Conservation (phyloP, 495 filamentous ascomycete genomes). For the Polyplosphaeria fusca region DNA sequence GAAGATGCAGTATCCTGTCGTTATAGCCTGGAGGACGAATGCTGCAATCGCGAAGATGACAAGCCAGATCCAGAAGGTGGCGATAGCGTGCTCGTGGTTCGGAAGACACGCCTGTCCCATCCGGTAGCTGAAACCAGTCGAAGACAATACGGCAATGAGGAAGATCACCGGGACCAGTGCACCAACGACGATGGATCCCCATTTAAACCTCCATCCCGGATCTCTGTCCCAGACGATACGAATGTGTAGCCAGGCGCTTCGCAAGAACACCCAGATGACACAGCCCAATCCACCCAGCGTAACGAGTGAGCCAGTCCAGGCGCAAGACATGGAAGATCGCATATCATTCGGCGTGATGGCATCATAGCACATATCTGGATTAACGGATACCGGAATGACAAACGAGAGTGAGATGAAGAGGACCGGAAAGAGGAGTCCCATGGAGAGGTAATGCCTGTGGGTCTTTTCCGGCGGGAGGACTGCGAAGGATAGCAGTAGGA, state of each 20-base stretch:
- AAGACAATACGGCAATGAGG: conserved; percentile 28
- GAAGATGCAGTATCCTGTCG: conserved; percentile 38
- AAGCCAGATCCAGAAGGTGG: conserved; percentile 41
- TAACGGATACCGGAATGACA: conserved; percentile 36
- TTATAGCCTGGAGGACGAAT: conserved; percentile 35
- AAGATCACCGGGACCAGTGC: conserved; percentile 34
- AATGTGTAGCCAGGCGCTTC: conserved; percentile 42
- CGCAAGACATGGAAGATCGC: conserved; percentile 36
- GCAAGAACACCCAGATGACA: conserved; percentile 41
- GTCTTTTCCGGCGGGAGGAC: conserved; percentile 36
- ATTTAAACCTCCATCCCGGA: conserved; percentile 35
- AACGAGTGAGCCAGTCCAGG: conserved; percentile 40
- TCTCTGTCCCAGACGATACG: conserved; percentile 42
- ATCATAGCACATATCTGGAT: conserved; percentile 38
- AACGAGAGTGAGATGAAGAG: conserved; percentile 38
- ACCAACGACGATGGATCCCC: conserved; percentile 32
- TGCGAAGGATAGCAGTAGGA: conserved; percentile 41
- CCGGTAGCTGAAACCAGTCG: conserved; percentile 40
- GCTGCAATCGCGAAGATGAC: conserved; percentile 35
- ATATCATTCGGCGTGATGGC: conserved; percentile 43
- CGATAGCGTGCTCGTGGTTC: conserved; percentile 37
- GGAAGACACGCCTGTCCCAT: conserved; percentile 39
- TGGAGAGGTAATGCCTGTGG: conserved; percentile 39
- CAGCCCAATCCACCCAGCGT: conserved; percentile 35
- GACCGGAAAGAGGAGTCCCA: conserved; percentile 37